Base-by-base conservation (phyloP, 1,284 basidiomycete species). In the Rhodotorula mucilaginosa region DNA sequence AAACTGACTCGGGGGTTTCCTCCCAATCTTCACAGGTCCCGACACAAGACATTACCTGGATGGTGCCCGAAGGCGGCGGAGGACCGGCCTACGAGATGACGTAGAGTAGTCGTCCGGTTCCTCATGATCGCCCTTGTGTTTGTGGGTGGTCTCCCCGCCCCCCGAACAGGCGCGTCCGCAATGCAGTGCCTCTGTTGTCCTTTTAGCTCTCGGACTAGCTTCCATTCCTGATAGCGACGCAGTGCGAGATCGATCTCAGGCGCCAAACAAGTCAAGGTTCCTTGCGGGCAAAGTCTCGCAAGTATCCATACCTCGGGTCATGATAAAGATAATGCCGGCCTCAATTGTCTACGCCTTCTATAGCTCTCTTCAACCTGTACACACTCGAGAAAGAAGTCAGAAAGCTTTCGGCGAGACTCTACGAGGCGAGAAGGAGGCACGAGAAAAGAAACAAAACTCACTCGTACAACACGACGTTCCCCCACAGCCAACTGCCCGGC, bases 11-110 rank as follows among this genome's bases (percentile, higher is more conserved):
- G 18, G 44, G 44, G 34, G 23, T 10, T 21, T 18, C 8, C 15
- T 8, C 44, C 1, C 34, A 26, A 26, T 4, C 29, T 47, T 2
- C 31, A 19, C 70, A 73, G 70, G 73, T 75, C 2, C 74, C 74
- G 18, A 73, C 71, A 2, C 91, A 96, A 80, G 93, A 96, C 81
- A 95, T 97, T 74, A 91, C 88, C 34, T 97, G 93, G 93, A 91
- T 77, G 70, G 92, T 94, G 0, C 94, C 93, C 2, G 92, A 96
- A 82, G 93, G 94, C 26, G 90, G 92, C 39, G 93, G 93, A 57
- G 94, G 93, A 68, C 93, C 93, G 8, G 39, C 39, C 23, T 59
- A 59, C 58, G 58, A 59, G 58, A 46, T 39, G 39, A 59, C 58
- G 39, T 59, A 58, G 52, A 15, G 10, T 23, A n/a, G 16, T 52